Conservation (phyloP, 345 rosid species). For the Theobroma cacao region DNA sequence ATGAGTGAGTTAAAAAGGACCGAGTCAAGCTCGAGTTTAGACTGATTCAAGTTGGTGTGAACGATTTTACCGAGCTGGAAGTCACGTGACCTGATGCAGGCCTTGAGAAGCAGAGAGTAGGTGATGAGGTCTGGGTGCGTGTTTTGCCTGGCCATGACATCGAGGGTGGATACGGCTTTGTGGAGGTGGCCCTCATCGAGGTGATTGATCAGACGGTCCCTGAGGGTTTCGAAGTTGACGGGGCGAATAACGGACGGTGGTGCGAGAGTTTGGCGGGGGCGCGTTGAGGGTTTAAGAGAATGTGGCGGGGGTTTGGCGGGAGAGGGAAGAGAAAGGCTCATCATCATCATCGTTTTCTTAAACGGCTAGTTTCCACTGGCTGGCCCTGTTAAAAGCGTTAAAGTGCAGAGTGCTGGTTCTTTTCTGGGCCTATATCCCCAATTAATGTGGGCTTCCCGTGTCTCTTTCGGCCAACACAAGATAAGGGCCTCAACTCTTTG, state of each 20-base stretch:
- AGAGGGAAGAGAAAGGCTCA: constrained; percentile 34
- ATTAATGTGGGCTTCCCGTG: not conserved
- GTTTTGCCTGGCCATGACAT: constrained; percentile 40
- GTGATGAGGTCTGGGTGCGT: constrained; percentile 48
- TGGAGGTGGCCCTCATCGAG: constrained; percentile 55
- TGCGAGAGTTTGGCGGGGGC: constrained; percentile 27
- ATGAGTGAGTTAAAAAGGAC: constrained; percentile 60
- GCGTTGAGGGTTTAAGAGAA: constrained; percentile 19
- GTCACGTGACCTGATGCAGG: constrained; percentile 61
- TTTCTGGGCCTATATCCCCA: not conserved
- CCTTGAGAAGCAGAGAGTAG: constrained; percentile 67
- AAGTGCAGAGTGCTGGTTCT: not conserved
- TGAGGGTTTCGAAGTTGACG: constrained; percentile 14
- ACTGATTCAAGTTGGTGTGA: constrained; percentile 41
- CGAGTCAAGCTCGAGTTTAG: constrained; percentile 48
- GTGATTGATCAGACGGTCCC: constrained; percentile 41
- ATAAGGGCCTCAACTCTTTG: too few relatives aligned
- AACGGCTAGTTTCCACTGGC: not conserved
- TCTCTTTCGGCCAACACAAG: not conserved
- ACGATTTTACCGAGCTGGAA: constrained; percentile 57
- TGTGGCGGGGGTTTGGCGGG: constrained; percentile 40
- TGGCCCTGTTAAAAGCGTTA: not conserved
- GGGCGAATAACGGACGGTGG: not conserved
- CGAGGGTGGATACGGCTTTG: constrained; percentile 52
- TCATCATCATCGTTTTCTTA: constrained; percentile 18